Evolutionary conservation across 2,329 filamentous ascomycete species (phyloP).

Genomic region (Aspergillus amoenus): DNA sequence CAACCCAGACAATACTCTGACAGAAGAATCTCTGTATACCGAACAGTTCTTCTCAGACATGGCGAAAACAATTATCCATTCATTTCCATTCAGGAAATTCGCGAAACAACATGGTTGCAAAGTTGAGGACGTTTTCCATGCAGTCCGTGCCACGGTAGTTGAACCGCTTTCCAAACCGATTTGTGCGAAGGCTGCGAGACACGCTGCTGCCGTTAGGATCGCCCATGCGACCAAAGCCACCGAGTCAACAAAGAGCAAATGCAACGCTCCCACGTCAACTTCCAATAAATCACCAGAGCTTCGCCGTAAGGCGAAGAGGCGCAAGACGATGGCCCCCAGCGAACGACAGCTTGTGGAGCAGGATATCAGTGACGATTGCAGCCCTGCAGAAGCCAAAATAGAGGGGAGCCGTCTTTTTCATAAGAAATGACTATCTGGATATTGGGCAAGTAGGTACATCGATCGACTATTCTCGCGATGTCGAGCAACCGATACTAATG

Average conservation of each 20-base stretch:
- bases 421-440: not conserved
- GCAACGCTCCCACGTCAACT: not conserved
- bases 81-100: slow-evolving; percentile 27
- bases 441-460: not conserved
- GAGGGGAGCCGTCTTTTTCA: not conserved
- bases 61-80: slow-evolving; percentile 17
- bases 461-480: not conserved
- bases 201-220: not conserved
- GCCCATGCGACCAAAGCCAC: not conserved
- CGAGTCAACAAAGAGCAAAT: not conserved
- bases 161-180: slow-evolving; percentile 18
- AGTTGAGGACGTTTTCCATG: slow-evolving; percentile 18
- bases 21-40: slow-evolving; percentile 10
- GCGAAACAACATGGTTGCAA: slow-evolving; percentile 23
- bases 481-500: not conserved
- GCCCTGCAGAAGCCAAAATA: not conserved
- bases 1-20: not conserved
- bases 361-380: slow-evolving; percentile 10
- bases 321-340: slow-evolving; percentile 5
- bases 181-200: not conserved
- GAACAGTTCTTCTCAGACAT: slow-evolving; percentile 26
- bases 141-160: slow-evolving; percentile 21
- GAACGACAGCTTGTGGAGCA: slow-evolving; percentile 1
- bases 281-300: not conserved
- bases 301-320: not conserved